A percentile compares a stretch with the other conserved stretches of the same genome.
Evolutionary conservation across 2,329 filamentous ascomycete genomes (phyloP).

Genomic region (Monosporascus sp.): DNA sequence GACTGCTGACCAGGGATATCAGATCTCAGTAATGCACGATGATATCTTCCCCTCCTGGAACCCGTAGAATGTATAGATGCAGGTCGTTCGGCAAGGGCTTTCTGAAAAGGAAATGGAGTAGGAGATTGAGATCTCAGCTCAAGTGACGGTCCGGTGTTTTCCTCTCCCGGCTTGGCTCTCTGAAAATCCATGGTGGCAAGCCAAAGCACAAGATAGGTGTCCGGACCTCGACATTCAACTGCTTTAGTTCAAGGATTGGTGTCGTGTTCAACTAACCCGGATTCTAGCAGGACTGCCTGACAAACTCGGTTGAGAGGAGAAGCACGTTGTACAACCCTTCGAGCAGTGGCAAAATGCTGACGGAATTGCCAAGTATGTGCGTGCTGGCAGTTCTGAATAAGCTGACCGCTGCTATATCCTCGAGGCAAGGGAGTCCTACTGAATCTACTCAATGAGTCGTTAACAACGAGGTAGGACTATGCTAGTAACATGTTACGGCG

Average conservation of each 20-base stretch:
- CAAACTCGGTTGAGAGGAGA: no score
- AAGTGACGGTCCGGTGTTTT: constrained; percentile 11
- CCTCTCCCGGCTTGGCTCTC: background rate
- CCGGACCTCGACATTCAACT: background rate
- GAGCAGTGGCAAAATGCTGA: no score
- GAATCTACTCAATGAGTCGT: no score
- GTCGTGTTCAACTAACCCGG: no score
- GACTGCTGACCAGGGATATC: constrained; percentile 8
- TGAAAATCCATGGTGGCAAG: background rate
- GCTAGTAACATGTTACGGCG: no score
- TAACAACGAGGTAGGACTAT: no score
- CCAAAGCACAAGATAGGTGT: background rate
- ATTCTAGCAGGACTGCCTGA: no score
- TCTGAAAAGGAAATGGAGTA: constrained; percentile 18
- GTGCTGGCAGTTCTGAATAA: no score
- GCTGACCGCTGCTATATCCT: no score
- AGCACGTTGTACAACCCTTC: no score
- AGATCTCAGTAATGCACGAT: constrained; percentile 20
- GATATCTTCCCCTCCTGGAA: constrained; percentile 14
- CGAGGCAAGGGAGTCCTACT: no score
- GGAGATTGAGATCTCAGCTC: constrained; percentile 8
- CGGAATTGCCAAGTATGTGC: no score
- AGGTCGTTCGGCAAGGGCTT: constrained; percentile 14
- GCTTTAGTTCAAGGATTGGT: background rate
- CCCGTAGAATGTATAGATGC: constrained; percentile 16